Evolutionary conservation across 202 grass and related monocot genomes (phyloP), one percentile per base, ranked within the genome.

Genomic region (Saccharum hybrid): DNA sequence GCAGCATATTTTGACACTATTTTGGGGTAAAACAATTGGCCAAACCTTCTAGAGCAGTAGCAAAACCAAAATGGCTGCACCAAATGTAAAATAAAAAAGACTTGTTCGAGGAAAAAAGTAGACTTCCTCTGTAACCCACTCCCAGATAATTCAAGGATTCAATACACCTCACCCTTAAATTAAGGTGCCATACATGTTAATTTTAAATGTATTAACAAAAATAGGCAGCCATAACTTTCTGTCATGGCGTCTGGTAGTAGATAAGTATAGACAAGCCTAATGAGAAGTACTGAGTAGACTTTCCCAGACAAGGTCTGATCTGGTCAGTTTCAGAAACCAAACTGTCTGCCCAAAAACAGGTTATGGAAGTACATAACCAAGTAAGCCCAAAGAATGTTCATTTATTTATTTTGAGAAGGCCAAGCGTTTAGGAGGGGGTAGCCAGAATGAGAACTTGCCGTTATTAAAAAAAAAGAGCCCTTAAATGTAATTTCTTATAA

Each of bases 261-360:
- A 19, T 11, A 60, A 33, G 71, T 51, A 71, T 1, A 63, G 38
- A 15, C 38, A 77, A 14, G 8, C 57, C 51, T 52, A 45, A 54
- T 10, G 10, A 51, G 21, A 43, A 14, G 26, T 63, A 51, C 7
- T 76, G 4, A 46, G 30, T 56, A 31, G 0, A 52, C 1, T 38
- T 81, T 42, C 28, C 4, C 56, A 62, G 40, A 39, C 23, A 49
- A 72, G 13, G 8, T 77, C 12, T 52, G 31, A 38, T 76, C 38
- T 41, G n/a, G 30, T 21, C 10, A 70, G 54, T 82, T 82, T 52
- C 12, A 41, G 1, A 77, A 87, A 34, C 63, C 41, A 52, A 36
- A 76, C 65, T 64, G 2, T 36, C n/a, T 54, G 2, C 45, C 38
- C 23, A 42, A 83, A 45, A 61, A 41, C 10, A 10, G 12, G 33